These are phyloP conservation scores for Jasminum sambac DNA, from an alignment of 257 asterid species.

Conservation along the genomic window DNA sequence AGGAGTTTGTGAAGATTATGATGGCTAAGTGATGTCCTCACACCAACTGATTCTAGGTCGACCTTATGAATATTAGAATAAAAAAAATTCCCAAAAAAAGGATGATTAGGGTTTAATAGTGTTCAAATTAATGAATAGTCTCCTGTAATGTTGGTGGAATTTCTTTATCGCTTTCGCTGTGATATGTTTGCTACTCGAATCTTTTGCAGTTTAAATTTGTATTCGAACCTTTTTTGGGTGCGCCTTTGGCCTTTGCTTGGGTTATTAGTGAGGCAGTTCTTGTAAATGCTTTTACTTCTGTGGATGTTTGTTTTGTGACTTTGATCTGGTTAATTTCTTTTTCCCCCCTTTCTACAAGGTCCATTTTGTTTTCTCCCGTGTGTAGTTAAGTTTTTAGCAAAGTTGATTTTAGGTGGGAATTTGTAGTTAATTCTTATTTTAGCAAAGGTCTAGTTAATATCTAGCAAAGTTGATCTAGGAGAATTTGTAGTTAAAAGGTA, in stretches of 20 bases:
- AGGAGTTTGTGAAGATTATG: constrained; percentile 39
- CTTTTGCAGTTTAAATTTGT: constrained; percentile 17
- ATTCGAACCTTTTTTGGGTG: not conserved
- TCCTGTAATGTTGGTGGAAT: constrained; percentile 28
- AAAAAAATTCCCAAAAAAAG: constrained; percentile 1
- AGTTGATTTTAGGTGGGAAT: too few species aligned
- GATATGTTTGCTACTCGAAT: constrained; percentile 30
- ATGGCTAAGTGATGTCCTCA: constrained; percentile 32
- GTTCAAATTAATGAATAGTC: constrained; percentile 28
- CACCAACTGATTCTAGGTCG: constrained; percentile 18
- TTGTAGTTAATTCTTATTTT: too few species aligned
- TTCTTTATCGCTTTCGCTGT: constrained; percentile 22
- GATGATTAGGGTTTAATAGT: constrained; percentile 27
- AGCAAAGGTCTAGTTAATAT: too few species aligned
- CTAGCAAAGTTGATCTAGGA: too few species aligned
- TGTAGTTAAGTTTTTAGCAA: too few species aligned
- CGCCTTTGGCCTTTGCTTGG: not conserved
- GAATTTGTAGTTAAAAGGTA: too few species aligned
- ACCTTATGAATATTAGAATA: constrained; percentile 2
- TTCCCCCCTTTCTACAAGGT: too few species aligned
- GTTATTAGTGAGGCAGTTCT: not conserved
- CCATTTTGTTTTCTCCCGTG: too few species aligned
- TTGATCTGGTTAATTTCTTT: too few species aligned
- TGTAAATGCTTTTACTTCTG: not conserved
- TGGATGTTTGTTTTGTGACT: too few species aligned